Base-by-base conservation (phyloP, 179 eudicot species). In the Carnegiea gigantea region DNA sequence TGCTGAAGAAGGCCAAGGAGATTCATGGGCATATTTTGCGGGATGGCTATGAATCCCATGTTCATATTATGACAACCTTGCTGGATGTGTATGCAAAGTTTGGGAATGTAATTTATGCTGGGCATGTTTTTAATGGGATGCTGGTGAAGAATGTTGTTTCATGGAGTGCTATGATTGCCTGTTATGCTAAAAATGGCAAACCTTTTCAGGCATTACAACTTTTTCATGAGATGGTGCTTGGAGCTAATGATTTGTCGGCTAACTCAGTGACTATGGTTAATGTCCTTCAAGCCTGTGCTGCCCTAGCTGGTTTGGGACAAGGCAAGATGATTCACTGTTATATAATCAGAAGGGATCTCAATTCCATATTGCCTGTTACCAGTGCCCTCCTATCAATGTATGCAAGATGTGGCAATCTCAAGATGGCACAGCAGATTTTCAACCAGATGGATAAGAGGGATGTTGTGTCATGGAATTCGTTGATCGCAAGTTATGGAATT, bases 131-230 rank as follows among this genome's bases (percentile, higher is more conserved):
- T 62, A n/a, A 82, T 75, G 78, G 78, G 78, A 93, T 93, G 89
- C 84, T 85, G 0, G 84, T 76, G 65, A 92, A 86, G 44, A 92
- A 91, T 86, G 90, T 92, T 59, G 95, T 92, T 82, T 91, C 97
- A 0, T 93, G 97, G 97, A 93, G 92, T 80, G 95, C 93, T 62
- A 93, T 92, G 91, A 93, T 92, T 64, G 93, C 93, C 28, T 92
- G 95, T 75, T 90, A 88, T 78, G 92, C 94, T 15, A 92, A 93
- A 57, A 91, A 93, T 80, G 90, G 88, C 81, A 85, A 65, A 81
- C 92, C 97, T 2, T 86, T 84, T 65, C 93, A 91, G 57, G 97
- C 97, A 75, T 79, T 94, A 57, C 79, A 80, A 24, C 88, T 94
- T 44, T 94, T 94, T 75, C 78, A 86, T 75, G 87, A 83, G 48